Evolutionary conservation across 805 yeast genomes (phyloP).

Genomic region (Ogataea corticis): DNA sequence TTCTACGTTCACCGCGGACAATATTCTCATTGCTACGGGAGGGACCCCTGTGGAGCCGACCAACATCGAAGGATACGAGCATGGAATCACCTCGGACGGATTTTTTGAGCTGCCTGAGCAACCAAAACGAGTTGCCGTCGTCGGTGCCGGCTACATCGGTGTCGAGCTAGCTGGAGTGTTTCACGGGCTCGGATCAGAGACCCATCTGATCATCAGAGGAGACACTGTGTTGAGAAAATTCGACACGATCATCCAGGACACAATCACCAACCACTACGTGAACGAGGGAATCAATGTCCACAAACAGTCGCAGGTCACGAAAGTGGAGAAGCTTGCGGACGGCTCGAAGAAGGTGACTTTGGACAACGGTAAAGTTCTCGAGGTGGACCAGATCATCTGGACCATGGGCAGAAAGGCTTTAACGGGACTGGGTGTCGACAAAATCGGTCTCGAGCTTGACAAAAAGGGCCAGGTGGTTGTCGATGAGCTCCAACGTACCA

Average conservation of each 20-base stretch:
- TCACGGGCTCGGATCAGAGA: conserved; percentile 81
- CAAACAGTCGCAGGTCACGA: conserved; percentile 56
- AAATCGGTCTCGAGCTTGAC: conserved; percentile 68
- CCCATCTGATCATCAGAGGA: conserved; percentile 87
- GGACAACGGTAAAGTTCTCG: conserved; percentile 42
- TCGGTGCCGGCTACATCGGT: conserved; percentile 98
- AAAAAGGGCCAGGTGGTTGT: conserved; percentile 64
- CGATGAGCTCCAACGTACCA: conserved; percentile 87
- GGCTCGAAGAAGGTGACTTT: conserved; percentile 53
- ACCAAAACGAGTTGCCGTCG: conserved; percentile 90
- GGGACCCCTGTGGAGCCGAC: conserved; percentile 78
- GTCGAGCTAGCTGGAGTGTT: conserved; percentile 95
- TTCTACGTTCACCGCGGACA: conserved; percentile 68
- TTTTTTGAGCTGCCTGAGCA: conserved; percentile 79
- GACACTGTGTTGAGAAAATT: conserved; percentile 87
- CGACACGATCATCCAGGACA: conserved; percentile 76
- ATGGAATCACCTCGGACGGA: conserved; percentile 87
- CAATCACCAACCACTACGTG: conserved; percentile 77
- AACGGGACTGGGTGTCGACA: conserved; percentile 71
- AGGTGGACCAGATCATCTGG: conserved; percentile 86
- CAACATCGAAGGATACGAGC: conserved; percentile 74
- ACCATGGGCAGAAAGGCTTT: conserved; percentile 88
- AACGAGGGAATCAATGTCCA: conserved; percentile 81
- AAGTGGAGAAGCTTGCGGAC: conserved; percentile 46
- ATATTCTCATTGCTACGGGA: conserved; percentile 89